Conservation (phyloP, 352 stramenopile species). For the Globisporangium orthogonon region DNA sequence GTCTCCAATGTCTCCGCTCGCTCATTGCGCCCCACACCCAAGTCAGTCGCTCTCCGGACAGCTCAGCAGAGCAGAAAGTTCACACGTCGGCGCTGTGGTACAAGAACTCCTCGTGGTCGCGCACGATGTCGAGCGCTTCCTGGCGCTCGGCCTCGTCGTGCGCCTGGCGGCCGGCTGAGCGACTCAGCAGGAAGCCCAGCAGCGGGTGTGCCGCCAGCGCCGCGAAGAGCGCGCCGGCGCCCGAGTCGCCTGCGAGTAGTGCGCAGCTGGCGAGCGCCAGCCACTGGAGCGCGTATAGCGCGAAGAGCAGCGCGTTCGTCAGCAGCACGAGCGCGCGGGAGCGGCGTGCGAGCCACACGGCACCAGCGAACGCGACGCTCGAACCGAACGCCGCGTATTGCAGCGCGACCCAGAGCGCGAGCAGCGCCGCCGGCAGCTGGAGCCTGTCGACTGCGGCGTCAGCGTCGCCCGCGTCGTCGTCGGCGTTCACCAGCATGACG, state of each 20-base stretch:
- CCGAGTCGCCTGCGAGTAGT: background rate
- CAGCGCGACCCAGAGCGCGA: conserved; percentile 5
- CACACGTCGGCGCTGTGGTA: conserved; percentile 9
- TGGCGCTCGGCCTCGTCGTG: conserved; percentile 7
- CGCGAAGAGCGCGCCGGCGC: conserved; percentile 1
- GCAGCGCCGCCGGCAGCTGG: background rate
- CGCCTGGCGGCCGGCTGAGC: conserved; percentile 3
- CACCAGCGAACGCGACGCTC: conserved; percentile 7
- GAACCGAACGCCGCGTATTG: conserved; percentile 11
- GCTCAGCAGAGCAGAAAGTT: too few species aligned
- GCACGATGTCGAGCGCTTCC: conserved; percentile 10
- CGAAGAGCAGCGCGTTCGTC: conserved; percentile 9
- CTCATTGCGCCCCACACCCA: too few species aligned
- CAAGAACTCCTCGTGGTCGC: conserved; percentile 6
- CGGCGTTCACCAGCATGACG: background rate
- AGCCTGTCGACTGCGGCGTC: background rate
- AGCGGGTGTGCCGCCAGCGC: conserved; percentile 5
- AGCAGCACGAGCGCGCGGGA: conserved; percentile 4
- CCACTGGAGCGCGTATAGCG: conserved; percentile 6
- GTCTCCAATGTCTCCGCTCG: background rate
- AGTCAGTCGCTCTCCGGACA: too few species aligned
- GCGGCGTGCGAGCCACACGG: conserved; percentile 5
- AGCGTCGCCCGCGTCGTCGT: background rate
- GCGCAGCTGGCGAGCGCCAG: conserved; percentile 3
- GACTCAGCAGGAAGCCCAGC: conserved; percentile 3